Base-by-base conservation (phyloP, 2,329 filamentous ascomycete genomes). In the Ilyonectria destructans region DNA sequence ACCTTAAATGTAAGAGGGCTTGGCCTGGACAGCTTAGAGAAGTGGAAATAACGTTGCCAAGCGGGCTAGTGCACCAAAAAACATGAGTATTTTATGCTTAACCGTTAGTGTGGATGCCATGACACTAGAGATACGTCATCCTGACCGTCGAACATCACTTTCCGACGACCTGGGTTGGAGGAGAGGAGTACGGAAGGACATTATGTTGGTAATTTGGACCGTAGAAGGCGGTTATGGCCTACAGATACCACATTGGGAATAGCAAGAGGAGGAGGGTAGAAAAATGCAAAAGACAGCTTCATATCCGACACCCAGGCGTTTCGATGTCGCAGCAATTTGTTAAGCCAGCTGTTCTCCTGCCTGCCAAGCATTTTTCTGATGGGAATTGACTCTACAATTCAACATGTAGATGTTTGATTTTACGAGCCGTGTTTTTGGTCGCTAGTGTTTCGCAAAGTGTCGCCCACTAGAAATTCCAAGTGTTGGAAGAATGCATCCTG, bases 61-160 rank as follows among this genome's bases (percentile, higher is more conserved):
- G 9, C 21, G 35, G n/a, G n/a, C 31, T 37, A 35, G 29, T 21
- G 51, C 51, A 35, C n/a, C 3, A 33, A 31, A n/a, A 51, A 31
- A 31, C 2, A 10, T 5, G 23, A n/a, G 26, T 29, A 19, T 51
- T 51, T 52, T 54, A 54, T 35, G 51, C 51, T 54, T 54, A 54
- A 17, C 13, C n/a, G 5, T 35, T 54, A 54, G 51, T 54, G 51
- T 52, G 10, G 10, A 3, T 4, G 31, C 12, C n/a, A 21, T 21
- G n/a, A 13, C n/a, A 23, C 29, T 17, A n/a, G 31, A 17, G 7
- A 35, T 35, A 5, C 49, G 5, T 4, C n/a, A 54, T 21, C 29
- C 15, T 17, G 10, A 52, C 26, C 2, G 17, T 9, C 4, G 49
- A n/a, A n/a, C 17, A 33, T n/a, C n/a, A 15, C n/a, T 19, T 5